Evolutionary conservation across 106 monocot genomes (phyloP).

Genomic region (Dendrobium nobile): DNA sequence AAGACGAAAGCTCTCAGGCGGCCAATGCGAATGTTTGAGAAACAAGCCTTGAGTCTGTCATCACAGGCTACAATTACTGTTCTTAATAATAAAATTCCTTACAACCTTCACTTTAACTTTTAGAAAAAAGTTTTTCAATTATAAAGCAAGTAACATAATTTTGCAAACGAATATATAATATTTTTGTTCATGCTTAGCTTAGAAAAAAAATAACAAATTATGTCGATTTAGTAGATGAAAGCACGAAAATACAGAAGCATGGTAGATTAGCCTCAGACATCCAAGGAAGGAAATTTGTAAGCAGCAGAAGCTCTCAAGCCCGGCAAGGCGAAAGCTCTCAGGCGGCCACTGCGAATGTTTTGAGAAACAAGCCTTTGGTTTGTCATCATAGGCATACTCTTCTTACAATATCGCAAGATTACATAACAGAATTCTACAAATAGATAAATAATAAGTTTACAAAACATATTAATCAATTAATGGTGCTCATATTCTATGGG

Average conservation of each 20-base stretch:
- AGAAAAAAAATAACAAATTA: too few species aligned
- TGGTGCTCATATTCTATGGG: too few species aligned
- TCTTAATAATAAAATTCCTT: neutral
- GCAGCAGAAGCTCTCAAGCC: conserved; percentile 36
- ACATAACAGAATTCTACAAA: neutral
- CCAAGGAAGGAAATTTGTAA: conserved; percentile 6
- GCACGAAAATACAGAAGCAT: too few species aligned
- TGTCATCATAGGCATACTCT: conserved; percentile 15
- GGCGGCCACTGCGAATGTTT: conserved; percentile 41
- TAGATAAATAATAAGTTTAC: too few species aligned
- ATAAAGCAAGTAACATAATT: neutral
- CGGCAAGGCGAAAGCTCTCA: conserved; percentile 37
- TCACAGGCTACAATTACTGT: neutral
- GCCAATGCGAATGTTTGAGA: conserved; percentile 19
- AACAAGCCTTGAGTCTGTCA: neutral
- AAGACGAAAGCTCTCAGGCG: conserved; percentile 17
- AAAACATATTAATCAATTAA: too few species aligned
- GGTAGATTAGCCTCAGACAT: neutral
- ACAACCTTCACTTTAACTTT: neutral
- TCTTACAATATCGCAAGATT: neutral
- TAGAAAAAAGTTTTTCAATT: too few species aligned
- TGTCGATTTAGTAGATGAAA: too few species aligned
- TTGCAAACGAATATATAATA: too few species aligned
- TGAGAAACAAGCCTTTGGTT: conserved; percentile 19
- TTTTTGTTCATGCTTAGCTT: too few species aligned